Evolutionary conservation across 75 land plant species (phyloP), one percentile per base, ranked within the genome.

Genomic region (Pinus taeda): DNA sequence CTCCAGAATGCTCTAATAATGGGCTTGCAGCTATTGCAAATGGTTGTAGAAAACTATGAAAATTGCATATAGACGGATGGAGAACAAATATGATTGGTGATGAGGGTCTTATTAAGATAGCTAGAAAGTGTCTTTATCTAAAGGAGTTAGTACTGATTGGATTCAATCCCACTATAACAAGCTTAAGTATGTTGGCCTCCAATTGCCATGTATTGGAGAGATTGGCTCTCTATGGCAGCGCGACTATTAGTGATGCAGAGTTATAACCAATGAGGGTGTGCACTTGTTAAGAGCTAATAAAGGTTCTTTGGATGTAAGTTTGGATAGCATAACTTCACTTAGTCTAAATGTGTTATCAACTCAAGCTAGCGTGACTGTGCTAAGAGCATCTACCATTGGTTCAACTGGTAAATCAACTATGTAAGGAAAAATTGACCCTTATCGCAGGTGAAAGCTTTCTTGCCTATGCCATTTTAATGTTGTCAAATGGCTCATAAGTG

Each of bases 111-210:
- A 65, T 77, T 33, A 45, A 59, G 36, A 72, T 86, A 17, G 88
- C 81, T 6, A 86, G 78, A 45, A 65, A 75, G 17, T 86, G 88
- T 72, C 37, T 60, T 55, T 58, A 83, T 22, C 59, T 86, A 39
- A 81, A 83, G 73, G 88, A 86, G 49, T 76, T 86, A 20, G 86
- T 86, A 42, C 57, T 86, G 29, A 80, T 86, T 39, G 84, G 88
- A 20, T 64, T 86, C 57, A 77, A 77, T 69, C 61, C 70, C 6
- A 86, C 80, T 4, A 56, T 60, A 15, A 26, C 69, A 13, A 86
- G 88, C 77, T 63, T 86, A 57, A 78, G 78, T 29, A 53, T 74
- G 30, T 29, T 86, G 63, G 88, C 76, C 6, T 77, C 82, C 6
- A 81, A 80, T 63, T 86, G 82, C 80, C 57, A 17, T 53, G 81